phyloP scores from a whole-genome alignment of 2,329 filamentous ascomycete species.

The Scytalidium lignicola region DNA sequence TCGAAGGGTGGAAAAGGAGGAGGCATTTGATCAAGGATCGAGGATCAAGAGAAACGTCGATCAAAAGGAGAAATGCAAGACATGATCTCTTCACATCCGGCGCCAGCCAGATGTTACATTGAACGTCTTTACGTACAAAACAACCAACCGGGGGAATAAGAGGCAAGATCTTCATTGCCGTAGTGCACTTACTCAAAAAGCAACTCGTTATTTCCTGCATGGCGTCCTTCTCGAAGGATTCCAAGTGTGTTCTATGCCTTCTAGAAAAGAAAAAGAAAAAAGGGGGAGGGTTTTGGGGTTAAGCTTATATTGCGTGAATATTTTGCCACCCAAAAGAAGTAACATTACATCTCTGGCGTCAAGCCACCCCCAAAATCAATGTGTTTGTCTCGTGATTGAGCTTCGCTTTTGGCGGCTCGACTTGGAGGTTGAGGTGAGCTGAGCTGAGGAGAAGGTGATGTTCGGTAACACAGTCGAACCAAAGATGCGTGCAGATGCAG shows the following conservation, averaged over 20 bases:
- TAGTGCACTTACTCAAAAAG: too few relatives aligned
- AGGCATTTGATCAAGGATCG: not conserved
- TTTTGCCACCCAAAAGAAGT: not conserved
- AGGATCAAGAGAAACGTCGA: not conserved
- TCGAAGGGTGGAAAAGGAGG: too few relatives aligned
- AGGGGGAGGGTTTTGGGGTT: not conserved
- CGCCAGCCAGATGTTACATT: not conserved
- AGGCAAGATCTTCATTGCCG: too few relatives aligned
- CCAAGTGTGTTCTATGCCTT: not conserved
- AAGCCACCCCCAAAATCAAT: not conserved
- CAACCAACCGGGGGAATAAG: too few relatives aligned
- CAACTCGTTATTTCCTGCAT: not conserved
- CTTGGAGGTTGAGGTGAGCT: not conserved
- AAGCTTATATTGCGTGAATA: not conserved
- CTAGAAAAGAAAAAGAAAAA: not conserved
- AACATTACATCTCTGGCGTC: not conserved
- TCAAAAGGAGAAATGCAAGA: not conserved
- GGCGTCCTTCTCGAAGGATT: not conserved
- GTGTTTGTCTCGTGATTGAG: not conserved
- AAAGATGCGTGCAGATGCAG: too few relatives aligned
- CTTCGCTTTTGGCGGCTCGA: not conserved
- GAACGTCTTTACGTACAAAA: too few relatives aligned
- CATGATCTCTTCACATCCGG: not conserved
- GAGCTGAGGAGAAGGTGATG: not conserved
- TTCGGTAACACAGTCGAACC: not conserved